Evolutionary conservation across 768 basidiomycete species (phyloP).

Genomic region (Daedalea quercina): DNA sequence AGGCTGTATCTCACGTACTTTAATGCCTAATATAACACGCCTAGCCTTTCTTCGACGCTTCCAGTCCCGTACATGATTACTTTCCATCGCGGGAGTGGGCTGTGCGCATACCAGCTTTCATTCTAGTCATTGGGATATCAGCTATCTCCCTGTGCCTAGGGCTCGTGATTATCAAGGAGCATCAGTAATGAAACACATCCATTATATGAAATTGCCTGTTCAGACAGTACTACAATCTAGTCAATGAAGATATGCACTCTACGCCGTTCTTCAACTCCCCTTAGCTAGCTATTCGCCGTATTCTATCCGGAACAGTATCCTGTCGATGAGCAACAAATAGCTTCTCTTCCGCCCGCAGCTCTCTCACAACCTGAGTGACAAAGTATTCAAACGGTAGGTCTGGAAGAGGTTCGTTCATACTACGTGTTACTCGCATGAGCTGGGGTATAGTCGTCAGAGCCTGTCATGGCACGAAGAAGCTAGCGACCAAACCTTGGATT

Average conservation of each 20-base stretch:
- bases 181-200: background rate
- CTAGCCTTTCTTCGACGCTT: conserved; percentile 79
- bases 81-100: conserved; percentile 95
- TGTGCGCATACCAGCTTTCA: conserved; percentile 74
- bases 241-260: too few relatives aligned
- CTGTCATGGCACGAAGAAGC: conserved; percentile 4
- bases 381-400: conserved; percentile 40
- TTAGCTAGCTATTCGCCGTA: conserved; percentile 15
- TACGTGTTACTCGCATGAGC: conserved; percentile 49
- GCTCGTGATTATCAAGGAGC: conserved; percentile 5
- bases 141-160: conserved; percentile 72
- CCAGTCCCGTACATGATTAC: conserved; percentile 65
- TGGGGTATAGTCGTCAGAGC: conserved; percentile 17
- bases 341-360: conserved; percentile 66
- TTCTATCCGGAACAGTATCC: conserved; percentile 14
- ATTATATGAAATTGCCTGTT: too few relatives aligned
- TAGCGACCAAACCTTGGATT: conserved; percentile 41
- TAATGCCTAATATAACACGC: too few relatives aligned
- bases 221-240: too few relatives aligned
- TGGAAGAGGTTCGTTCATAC: conserved; percentile 43
- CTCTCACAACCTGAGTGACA: conserved; percentile 52
- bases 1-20: too few relatives aligned
- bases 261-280: too few relatives aligned
- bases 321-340: conserved; percentile 35
- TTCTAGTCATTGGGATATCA: conserved; percentile 76